These are phyloP conservation scores for Bruguiera parviflora DNA, from an alignment of 345 rosid species.

Conservation along the genomic window DNA sequence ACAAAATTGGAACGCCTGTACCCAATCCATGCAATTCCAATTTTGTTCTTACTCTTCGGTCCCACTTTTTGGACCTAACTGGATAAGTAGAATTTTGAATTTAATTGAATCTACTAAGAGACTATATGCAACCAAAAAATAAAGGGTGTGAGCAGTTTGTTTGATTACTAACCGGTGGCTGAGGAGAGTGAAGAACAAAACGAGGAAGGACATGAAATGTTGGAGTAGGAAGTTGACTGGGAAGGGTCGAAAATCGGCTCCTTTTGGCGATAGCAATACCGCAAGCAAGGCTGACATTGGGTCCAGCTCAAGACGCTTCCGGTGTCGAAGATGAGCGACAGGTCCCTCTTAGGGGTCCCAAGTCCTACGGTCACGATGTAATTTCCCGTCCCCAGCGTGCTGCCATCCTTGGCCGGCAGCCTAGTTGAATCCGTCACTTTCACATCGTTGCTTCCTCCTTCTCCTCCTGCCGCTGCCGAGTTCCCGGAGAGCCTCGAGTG, in stretches of 20 bases:
- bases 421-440: slow-evolving; percentile 27
- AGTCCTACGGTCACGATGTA: slow-evolving; percentile 26
- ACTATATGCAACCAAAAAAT: neutral
- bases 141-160: no score
- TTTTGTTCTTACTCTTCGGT: no score
- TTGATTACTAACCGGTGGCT: slow-evolving; percentile 39
- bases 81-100: neutral
- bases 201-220: slow-evolving; percentile 50
- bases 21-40: no score
- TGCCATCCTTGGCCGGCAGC: slow-evolving; percentile 61
- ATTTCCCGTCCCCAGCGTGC: slow-evolving; percentile 29
- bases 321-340: slow-evolving; percentile 27
- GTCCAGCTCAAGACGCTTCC: slow-evolving; percentile 33
- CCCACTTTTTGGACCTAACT: no score
- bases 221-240: slow-evolving; percentile 49
- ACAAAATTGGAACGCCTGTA: no score
- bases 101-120: neutral
- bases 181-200: slow-evolving; percentile 49
- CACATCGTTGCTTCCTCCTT: neutral
- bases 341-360: slow-evolving; percentile 22
- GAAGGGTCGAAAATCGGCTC: slow-evolving; percentile 19
- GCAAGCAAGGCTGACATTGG: slow-evolving; percentile 27
- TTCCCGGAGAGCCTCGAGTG: slow-evolving; percentile 39
- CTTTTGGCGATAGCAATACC: slow-evolving; percentile 22
- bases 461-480: neutral